Conservation (phyloP, 306 rosid genomes). For the Vachellia pachyceras region DNA sequence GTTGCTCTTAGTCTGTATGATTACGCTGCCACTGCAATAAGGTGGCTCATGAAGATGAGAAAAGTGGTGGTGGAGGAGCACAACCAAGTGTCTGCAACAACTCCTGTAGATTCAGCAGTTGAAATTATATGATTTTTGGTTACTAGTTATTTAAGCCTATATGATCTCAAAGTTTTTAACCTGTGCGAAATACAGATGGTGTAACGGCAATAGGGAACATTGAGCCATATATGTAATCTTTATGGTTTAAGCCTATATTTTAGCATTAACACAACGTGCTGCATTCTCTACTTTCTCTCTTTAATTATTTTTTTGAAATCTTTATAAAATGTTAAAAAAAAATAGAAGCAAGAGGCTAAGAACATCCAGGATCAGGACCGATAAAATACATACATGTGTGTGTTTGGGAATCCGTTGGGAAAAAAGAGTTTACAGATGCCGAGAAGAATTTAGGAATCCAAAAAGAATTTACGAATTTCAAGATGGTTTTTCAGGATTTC, state of each 20-base stretch:
- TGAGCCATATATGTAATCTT: background rate
- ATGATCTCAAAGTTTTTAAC: background rate
- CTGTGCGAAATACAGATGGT: conserved; percentile 4
- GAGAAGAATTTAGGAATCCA: too few species aligned
- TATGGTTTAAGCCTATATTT: background rate
- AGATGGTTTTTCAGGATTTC: too few species aligned
- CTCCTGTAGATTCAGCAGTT: conserved; percentile 42
- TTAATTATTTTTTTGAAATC: background rate
- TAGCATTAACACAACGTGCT: background rate
- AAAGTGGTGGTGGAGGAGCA: conserved; percentile 64
- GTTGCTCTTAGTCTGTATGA: conserved; percentile 73
- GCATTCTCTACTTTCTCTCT: background rate
- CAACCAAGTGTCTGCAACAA: conserved; percentile 81
- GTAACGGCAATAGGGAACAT: conserved; percentile 5
- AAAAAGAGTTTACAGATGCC: too few species aligned
- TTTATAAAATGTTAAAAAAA: too few species aligned
- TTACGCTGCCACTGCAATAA: conserved; percentile 30
- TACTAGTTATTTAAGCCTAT: too few species aligned
- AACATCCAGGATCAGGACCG: too few species aligned
- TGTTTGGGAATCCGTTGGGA: too few species aligned
- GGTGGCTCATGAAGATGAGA: conserved; percentile 73
- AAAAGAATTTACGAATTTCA: too few species aligned
- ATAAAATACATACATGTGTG: too few species aligned
- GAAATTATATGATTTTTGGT: conserved; percentile 51
- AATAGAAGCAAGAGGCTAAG: too few species aligned